phyloP scores from a whole-genome alignment of 768 basidiomycete species.

The Trametes coccinea region DNA sequence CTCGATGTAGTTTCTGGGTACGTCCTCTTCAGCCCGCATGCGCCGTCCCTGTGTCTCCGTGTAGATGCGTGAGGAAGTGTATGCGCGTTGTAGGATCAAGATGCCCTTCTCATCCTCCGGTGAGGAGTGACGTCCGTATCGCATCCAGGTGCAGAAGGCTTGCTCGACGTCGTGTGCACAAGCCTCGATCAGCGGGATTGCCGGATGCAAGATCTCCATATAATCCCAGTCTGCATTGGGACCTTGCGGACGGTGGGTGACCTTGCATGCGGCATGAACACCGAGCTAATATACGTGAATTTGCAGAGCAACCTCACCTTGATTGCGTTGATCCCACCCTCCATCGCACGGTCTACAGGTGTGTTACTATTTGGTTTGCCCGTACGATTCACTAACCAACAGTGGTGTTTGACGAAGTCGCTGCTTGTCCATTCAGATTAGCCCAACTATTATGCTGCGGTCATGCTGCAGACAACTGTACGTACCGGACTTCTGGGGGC shows the following conservation, averaged over 20 bases:
- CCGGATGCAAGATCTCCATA: neutral
- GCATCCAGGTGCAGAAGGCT: neutral
- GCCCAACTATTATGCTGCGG: no score
- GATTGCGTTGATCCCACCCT: slow-evolving; percentile 39
- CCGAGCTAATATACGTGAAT: no score
- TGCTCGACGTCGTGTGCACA: neutral
- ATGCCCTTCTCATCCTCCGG: no score
- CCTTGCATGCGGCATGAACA: neutral
- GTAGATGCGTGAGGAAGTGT: no score
- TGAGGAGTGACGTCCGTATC: neutral
- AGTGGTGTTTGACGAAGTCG: neutral
- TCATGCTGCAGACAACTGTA: neutral
- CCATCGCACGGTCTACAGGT: slow-evolving; percentile 37
- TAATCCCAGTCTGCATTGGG: slow-evolving; percentile 14
- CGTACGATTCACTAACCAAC: slow-evolving; percentile 23
- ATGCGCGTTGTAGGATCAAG: no score
- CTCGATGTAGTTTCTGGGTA: no score
- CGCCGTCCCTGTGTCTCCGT: no score
- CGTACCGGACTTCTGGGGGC: slow-evolving; percentile 24
- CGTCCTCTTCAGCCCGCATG: no score
- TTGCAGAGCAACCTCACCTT: slow-evolving; percentile 27
- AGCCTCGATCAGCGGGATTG: neutral
- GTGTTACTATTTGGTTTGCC: slow-evolving; percentile 27
- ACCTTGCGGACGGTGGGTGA: slow-evolving; percentile 9
- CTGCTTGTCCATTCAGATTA: neutral